A percentile compares a stretch with the other conserved stretches of the same genome.
Evolutionary conservation across 1,284 basidiomycete species (phyloP).

Genomic region (Microbotryum silenes-acaulis): DNA sequence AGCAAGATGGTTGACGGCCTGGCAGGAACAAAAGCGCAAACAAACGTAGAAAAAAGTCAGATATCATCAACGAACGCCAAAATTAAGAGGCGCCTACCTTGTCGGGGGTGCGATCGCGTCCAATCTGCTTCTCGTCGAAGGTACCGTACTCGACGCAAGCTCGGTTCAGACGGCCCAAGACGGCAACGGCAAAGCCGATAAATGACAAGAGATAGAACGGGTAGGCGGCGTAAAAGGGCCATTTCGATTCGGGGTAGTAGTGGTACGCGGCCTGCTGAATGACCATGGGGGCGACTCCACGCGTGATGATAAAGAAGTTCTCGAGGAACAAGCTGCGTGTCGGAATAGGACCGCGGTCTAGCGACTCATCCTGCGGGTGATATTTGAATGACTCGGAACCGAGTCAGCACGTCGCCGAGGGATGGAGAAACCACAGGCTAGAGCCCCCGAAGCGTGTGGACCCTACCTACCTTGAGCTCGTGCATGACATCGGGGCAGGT

Average conservation of each 20-base stretch:
- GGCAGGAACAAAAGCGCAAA: background rate
- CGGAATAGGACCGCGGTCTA: slow-evolving; percentile 19
- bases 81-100: background rate
- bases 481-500: slow-evolving; percentile 17
- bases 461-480: slow-evolving; percentile 8
- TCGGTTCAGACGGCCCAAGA: slow-evolving; percentile 8
- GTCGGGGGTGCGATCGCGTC: background rate
- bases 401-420: too few species aligned
- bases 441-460: too few species aligned
- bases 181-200: slow-evolving; percentile 9
- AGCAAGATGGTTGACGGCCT: background rate
- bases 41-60: background rate
- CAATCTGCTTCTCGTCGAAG: slow-evolving; percentile 1
- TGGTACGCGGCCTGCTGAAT: slow-evolving; percentile 6
- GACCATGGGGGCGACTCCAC: slow-evolving; percentile 7
- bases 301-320: slow-evolving; percentile 15
- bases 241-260: slow-evolving; percentile 7
- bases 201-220: slow-evolving; percentile 11
- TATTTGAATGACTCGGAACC: too few species aligned
- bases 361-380: background rate
- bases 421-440: too few species aligned
- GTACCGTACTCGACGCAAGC: slow-evolving; percentile 5
- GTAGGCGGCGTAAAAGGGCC: slow-evolving; percentile 16
- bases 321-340: slow-evolving; percentile 6
- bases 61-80: too few species aligned